Conservation (phyloP, 75 land plant species). For the Isoetes taiwanensis region DNA sequence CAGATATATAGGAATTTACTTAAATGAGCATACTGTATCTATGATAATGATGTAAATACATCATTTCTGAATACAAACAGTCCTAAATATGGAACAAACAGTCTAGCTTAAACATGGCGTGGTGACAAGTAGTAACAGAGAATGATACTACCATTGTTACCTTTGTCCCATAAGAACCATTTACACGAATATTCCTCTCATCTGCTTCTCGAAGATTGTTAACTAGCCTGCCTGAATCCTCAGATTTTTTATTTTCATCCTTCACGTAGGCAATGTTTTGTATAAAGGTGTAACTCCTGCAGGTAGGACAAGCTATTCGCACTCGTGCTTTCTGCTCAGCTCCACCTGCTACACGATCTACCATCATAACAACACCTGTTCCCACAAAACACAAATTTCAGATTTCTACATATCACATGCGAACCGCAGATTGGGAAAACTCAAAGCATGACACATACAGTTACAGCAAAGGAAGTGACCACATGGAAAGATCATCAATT, state of each 20-base stretch:
- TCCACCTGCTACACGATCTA: slow-evolving; percentile 24
- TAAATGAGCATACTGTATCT: too few relatives aligned
- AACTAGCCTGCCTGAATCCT: neutral
- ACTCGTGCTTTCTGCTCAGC: slow-evolving; percentile 17
- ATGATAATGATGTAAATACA: too few relatives aligned
- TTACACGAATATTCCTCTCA: slow-evolving; percentile 40
- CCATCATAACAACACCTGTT: slow-evolving; percentile 60
- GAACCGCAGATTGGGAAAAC: neutral
- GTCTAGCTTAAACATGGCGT: too few relatives aligned
- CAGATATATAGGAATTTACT: neutral
- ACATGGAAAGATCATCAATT: slow-evolving; percentile 91
- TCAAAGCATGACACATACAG: slow-evolving; percentile 36
- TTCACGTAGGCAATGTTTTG: slow-evolving; percentile 63
- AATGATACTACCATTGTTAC: slow-evolving; percentile 27
- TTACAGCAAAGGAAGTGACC: slow-evolving; percentile 89
- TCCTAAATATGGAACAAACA: too few relatives aligned
- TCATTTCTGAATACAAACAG: too few relatives aligned
- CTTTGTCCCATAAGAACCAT: slow-evolving; percentile 98
- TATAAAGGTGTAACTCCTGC: slow-evolving; percentile 55
- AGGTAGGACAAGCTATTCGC: slow-evolving; percentile 75
- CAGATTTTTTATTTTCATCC: slow-evolving; percentile 23
- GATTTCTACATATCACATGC: neutral
- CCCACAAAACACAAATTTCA: neutral
- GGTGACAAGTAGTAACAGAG: too few relatives aligned
- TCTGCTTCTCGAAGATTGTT: slow-evolving; percentile 10